These are phyloP conservation scores for Lepiota venenata DNA, from an alignment of 768 basidiomycete genomes.

Conservation along the genomic window DNA sequence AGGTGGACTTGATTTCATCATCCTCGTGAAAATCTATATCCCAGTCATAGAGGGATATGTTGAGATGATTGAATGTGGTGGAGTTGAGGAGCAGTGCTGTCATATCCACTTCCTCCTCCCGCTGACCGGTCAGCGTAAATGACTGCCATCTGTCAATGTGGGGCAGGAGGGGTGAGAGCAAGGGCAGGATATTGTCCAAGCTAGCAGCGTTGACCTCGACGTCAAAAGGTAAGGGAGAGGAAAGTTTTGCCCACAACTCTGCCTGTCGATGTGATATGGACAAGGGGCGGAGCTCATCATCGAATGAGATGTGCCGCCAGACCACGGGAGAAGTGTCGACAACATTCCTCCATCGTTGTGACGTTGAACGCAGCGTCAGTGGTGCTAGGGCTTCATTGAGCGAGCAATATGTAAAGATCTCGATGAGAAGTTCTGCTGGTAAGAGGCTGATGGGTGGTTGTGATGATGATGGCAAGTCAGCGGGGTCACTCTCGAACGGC, in stretches of 20 bases:
- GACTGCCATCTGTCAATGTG: slow-evolving; percentile 56
- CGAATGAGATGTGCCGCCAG: slow-evolving; percentile 58
- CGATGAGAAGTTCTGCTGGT: slow-evolving; percentile 60
- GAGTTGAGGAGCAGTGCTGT: slow-evolving; percentile 22
- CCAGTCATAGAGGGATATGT: slow-evolving; percentile 33
- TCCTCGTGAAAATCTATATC: slow-evolving; percentile 29
- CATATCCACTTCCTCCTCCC: slow-evolving; percentile 30
- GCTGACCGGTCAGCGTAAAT: slow-evolving; percentile 41
- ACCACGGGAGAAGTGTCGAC: slow-evolving; percentile 50
- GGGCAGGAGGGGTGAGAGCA: slow-evolving; percentile 61
- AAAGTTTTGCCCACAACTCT: slow-evolving; percentile 49
- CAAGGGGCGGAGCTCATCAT: slow-evolving; percentile 37
- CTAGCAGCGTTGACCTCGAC: slow-evolving; percentile 47
- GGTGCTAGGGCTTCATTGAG: slow-evolving; percentile 44
- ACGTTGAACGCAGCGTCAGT: slow-evolving; percentile 50
- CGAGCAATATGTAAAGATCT: slow-evolving; percentile 51
- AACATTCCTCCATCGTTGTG: slow-evolving; percentile 55
- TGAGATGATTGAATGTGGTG: slow-evolving; percentile 31
- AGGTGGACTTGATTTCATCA: slow-evolving; percentile 26
- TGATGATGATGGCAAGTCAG: slow-evolving; percentile 1
- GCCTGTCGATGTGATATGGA: slow-evolving; percentile 37
- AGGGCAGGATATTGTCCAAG: slow-evolving; percentile 52
- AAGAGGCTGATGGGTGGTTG: slow-evolving; percentile 28
- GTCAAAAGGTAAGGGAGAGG: slow-evolving; percentile 50
- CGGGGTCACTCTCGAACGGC: background rate